Conservation (phyloP, 1,284 basidiomycete species). For the Ganoderma sinense region DNA sequence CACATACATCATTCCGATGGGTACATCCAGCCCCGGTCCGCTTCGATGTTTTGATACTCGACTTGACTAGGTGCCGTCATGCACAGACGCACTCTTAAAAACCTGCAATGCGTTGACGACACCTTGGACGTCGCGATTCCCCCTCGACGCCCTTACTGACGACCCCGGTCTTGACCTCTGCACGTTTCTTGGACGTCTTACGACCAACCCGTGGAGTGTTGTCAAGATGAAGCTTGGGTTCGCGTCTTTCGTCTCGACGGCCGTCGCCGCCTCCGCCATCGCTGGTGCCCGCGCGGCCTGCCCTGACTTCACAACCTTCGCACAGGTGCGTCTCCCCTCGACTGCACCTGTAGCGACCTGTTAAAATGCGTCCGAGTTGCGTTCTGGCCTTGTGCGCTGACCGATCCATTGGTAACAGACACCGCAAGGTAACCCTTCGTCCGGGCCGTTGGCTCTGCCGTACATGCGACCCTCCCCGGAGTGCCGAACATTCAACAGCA, state of each 20-base stretch:
- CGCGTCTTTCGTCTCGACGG: slow-evolving; percentile 22
- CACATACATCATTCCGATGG: slow-evolving; percentile 24
- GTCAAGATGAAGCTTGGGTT: slow-evolving; percentile 35
- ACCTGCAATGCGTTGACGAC: slow-evolving; percentile 9
- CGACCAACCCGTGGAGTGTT: slow-evolving; percentile 16
- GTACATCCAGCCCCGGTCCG: slow-evolving; percentile 27
- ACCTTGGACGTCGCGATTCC: slow-evolving; percentile 9
- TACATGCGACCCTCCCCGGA: slow-evolving; percentile 73
- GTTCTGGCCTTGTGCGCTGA: not conserved
- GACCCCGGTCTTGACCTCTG: not conserved
- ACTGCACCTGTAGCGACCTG: too few relatives aligned
- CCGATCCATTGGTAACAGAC: slow-evolving; percentile 46
- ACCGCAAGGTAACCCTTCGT: slow-evolving; percentile 65
- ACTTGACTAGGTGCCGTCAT: slow-evolving; percentile 3
- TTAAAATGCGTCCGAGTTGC: not conserved
- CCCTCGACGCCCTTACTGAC: slow-evolving; percentile 7
- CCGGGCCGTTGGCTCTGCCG: slow-evolving; percentile 68
- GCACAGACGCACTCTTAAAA: slow-evolving; percentile 26
- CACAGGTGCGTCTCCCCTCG: slow-evolving; percentile 51
- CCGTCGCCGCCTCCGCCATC: slow-evolving; percentile 26
- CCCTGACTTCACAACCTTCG: slow-evolving; percentile 68
- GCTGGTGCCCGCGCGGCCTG: slow-evolving; percentile 52
- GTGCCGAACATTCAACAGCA: slow-evolving; percentile 78
- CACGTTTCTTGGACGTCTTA: slow-evolving; percentile 10
- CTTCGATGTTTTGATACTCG: slow-evolving; percentile 15